phyloP scores from a whole-genome alignment of 371 early-diverging fungal genomes.

The Mucor lusitanicus region DNA sequence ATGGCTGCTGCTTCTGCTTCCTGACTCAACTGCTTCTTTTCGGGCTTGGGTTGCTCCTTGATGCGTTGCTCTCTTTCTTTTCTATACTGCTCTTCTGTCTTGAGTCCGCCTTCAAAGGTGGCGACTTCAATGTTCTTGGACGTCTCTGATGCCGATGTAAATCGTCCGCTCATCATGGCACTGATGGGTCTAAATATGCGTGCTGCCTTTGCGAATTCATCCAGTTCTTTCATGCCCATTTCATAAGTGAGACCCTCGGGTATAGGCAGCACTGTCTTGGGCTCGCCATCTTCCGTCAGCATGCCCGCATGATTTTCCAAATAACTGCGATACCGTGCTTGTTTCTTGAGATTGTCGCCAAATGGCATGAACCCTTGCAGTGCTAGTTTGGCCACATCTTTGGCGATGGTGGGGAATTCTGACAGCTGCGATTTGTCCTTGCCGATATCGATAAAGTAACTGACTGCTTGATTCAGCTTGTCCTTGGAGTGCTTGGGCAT shows the following conservation, averaged over 20 bases:
- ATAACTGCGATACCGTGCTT: slow-evolving; percentile 75
- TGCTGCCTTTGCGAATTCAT: slow-evolving; percentile 85
- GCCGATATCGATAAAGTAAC: slow-evolving; percentile 26
- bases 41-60: slow-evolving; percentile 28
- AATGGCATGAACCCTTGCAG: slow-evolving; percentile 88
- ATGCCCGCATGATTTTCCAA: slow-evolving; percentile 69
- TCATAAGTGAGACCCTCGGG: slow-evolving; percentile 57
- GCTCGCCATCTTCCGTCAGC: slow-evolving; percentile 32
- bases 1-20: slow-evolving; percentile 69
- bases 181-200: slow-evolving; percentile 79
- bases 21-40: slow-evolving; percentile 42
- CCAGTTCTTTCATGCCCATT: slow-evolving; percentile 66
- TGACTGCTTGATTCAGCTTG: slow-evolving; percentile 59
- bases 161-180: slow-evolving; percentile 78
- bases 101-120: slow-evolving; percentile 55
- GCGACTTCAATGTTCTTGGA: slow-evolving; percentile 29
- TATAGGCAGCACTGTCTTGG: slow-evolving; percentile 34
- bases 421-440: slow-evolving; percentile 34
- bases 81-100: slow-evolving; percentile 46
- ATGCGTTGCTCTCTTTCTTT: slow-evolving; percentile 40
- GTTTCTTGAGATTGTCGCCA: slow-evolving; percentile 72
- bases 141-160: slow-evolving; percentile 60
- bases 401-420: slow-evolving; percentile 62
- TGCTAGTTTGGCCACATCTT: slow-evolving; percentile 70
- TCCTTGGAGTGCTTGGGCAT: slow-evolving; percentile 70